These are phyloP conservation scores for Cercospora nicotianae DNA, from an alignment of 2,329 filamentous ascomycete species.

Conservation along the genomic window DNA sequence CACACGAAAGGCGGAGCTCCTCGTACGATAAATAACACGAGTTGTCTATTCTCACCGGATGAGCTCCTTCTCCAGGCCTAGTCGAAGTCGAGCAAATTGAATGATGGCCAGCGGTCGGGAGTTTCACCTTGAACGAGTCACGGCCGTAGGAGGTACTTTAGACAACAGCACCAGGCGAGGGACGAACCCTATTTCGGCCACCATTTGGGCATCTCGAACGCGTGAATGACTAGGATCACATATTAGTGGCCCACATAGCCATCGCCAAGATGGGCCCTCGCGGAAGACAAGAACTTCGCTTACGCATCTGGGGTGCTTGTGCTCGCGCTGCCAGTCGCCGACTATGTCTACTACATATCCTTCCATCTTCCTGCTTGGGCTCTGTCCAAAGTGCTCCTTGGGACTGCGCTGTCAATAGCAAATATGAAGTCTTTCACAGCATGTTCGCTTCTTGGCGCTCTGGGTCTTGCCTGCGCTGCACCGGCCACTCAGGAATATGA, in stretches of 20 bases:
- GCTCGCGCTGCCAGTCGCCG: background rate
- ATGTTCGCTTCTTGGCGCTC: background rate
- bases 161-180: background rate
- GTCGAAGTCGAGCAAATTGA: background rate
- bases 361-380: too few relatives aligned
- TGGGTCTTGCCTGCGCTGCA: background rate
- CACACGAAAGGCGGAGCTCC: background rate
- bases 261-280: background rate
- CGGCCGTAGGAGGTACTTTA: background rate
- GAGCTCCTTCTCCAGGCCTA: background rate
- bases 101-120: background rate
- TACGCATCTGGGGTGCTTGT: background rate
- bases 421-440: slow-evolving; percentile 3
- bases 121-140: background rate
- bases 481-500: slow-evolving; percentile 20
- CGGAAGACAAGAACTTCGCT: background rate
- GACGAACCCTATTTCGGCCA: background rate
- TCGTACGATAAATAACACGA: background rate
- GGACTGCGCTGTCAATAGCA: background rate
- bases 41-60: background rate
- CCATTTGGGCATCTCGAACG: background rate
- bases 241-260: background rate
- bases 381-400: background rate
- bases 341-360: background rate
- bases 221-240: background rate